These are phyloP conservation scores for Penicillium sp. DNA, from an alignment of 2,329 filamentous ascomycete species.

Conservation along the genomic window DNA sequence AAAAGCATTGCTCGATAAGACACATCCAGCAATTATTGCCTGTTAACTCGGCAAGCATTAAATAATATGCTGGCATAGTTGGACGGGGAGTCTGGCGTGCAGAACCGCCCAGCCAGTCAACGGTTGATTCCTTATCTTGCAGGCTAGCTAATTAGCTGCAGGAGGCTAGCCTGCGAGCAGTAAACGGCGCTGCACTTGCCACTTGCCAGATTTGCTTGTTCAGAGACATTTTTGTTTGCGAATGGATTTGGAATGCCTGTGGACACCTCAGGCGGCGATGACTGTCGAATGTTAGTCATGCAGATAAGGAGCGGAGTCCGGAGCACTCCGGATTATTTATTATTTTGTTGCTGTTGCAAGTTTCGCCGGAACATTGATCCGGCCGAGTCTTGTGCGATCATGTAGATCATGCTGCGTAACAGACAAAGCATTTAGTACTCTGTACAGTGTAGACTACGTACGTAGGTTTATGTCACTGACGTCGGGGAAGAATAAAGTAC, in stretches of 20 bases:
- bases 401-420: too few relatives aligned
- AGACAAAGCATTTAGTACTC: too few relatives aligned
- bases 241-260: too few relatives aligned
- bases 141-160: not conserved
- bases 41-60: not conserved
- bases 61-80: not conserved
- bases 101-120: not conserved
- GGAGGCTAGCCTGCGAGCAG: not conserved
- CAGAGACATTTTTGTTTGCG: too few relatives aligned
- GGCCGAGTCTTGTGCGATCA: not conserved
- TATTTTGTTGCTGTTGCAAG: not conserved
- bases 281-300: not conserved
- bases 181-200: not conserved
- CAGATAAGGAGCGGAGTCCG: not conserved
- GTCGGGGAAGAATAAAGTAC: too few relatives aligned
- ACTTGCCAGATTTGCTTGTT: too few relatives aligned
- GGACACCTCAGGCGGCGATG: too few relatives aligned
- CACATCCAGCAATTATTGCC: constrained; percentile 3
- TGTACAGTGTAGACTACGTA: too few relatives aligned
- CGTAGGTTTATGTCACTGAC: too few relatives aligned
- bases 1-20: not conserved
- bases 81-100: not conserved
- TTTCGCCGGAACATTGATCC: not conserved
- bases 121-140: not conserved
- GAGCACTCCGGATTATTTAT: not conserved